Base-by-base conservation (phyloP, 1,284 basidiomycete species). In the Leccinum ponderosum region DNA sequence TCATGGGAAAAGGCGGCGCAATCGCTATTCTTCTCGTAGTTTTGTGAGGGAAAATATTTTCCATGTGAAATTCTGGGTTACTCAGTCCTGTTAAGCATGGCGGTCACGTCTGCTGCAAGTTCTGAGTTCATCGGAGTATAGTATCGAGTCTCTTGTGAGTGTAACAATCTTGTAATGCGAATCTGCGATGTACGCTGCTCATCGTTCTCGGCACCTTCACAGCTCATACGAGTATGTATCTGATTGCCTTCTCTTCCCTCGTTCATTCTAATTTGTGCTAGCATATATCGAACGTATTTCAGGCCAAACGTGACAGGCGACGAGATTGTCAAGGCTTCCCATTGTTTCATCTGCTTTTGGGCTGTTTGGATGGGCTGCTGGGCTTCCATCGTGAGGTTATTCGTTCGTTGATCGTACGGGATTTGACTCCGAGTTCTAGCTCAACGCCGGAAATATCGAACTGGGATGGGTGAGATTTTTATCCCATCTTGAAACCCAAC, bases 361-460 rank as follows among this genome's bases (percentile, higher is more conserved):
- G 84, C 83, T 0, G 63, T 90, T 33, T 82, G 86, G 77, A 88
- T 90, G 80, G 86, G 80, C 1, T 78, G 76, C 57, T 81, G 81
- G 80, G 77, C 78, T 11, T 77, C 77, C 6, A 82, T 82, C 58
- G 80, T 81, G 57, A 58, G 76, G 64, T 50, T 17, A 12, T 48
- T 27, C 42, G 3, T 17, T 25, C 42, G 47, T 17, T 27, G 15
- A 33, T 54, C 17, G 17, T 11, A 15, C 51, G n/a, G 56, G 29
- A 31, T 33, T 42, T 62, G 51, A 68, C 27, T 42, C n/a, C 3
- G 15, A 2, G 15, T 31, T 55, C 27, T 65, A 81, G 80, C 74
- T 81, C 11, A 75, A 81, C 57, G 76, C 77, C 62, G 80, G 72
- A 20, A 75, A 74, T 31, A 80, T 83, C 39, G 78, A 81, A 55